Conservation (phyloP, 495 filamentous ascomycete genomes). For the Hypoxylon crocopeplum region DNA sequence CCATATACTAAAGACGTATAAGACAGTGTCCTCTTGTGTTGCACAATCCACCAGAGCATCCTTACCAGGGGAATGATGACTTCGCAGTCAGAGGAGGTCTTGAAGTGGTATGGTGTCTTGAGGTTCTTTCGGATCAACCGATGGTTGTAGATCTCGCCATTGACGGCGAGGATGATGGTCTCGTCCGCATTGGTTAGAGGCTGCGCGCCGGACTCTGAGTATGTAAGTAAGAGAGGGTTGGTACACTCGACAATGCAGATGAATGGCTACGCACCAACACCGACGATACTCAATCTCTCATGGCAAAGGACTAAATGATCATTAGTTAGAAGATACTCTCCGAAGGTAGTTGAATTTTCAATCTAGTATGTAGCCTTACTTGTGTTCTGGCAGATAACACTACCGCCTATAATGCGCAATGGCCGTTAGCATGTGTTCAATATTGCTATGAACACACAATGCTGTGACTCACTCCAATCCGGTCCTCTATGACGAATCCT, state of each 20-base stretch:
- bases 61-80: constrained; percentile 95
- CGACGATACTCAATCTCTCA: constrained; percentile 96
- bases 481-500: constrained; percentile 96
- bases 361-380: constrained; percentile 58
- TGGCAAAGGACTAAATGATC: constrained; percentile 81
- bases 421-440: constrained; percentile 24
- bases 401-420: constrained; percentile 70
- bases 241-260: constrained; percentile 14
- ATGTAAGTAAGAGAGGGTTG: constrained; percentile 38
- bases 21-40: background rate
- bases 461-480: constrained; percentile 87
- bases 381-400: constrained; percentile 84
- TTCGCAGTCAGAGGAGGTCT: constrained; percentile 97
- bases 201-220: constrained; percentile 87
- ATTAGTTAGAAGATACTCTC: constrained; percentile 39
- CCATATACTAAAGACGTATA: constrained; percentile 70
- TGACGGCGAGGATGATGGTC: constrained; percentile 90
- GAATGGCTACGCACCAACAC: constrained; percentile 75
- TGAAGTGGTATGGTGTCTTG: constrained; percentile 85
- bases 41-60: constrained; percentile 23
- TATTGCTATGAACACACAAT: constrained; percentile 30
- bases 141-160: constrained; percentile 99
- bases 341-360: background rate
- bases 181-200: constrained; percentile 91
- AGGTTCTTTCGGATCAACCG: constrained; percentile 85